phyloP scores from a whole-genome alignment of 331 rosid genomes.

The Spiraea crenata region DNA sequence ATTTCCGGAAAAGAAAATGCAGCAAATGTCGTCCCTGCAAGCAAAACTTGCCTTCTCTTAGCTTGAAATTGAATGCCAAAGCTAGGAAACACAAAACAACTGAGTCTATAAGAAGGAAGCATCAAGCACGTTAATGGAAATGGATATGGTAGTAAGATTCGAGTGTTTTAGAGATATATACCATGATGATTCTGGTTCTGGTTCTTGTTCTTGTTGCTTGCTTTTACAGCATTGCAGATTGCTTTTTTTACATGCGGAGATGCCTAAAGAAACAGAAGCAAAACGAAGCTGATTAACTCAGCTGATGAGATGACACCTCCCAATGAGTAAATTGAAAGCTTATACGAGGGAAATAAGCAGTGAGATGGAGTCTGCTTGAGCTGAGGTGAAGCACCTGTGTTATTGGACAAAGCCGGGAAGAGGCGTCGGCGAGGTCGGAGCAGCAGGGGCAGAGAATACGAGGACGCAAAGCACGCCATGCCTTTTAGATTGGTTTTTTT shows the following conservation, averaged over 20 bases:
- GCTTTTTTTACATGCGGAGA: background rate
- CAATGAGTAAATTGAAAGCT: background rate
- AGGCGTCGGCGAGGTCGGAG: constrained; percentile 27
- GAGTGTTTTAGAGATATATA: background rate
- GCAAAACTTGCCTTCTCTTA: constrained; percentile 50
- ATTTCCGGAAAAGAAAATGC: constrained; percentile 27
- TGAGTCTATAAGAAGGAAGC: too few species aligned
- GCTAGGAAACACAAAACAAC: constrained; percentile 18
- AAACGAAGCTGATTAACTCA: background rate
- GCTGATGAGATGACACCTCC: background rate
- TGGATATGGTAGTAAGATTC: too few species aligned
- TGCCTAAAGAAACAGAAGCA: constrained; percentile 23
- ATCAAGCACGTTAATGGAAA: too few species aligned
- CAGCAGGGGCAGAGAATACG: constrained; percentile 23
- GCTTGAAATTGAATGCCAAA: constrained; percentile 26
- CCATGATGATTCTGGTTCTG: constrained; percentile 14
- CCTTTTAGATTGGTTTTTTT: constrained; percentile 34
- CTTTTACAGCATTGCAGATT: constrained; percentile 18
- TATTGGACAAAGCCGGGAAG: constrained; percentile 14
- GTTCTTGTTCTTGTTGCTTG: background rate
- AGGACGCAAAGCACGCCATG: constrained; percentile 60
- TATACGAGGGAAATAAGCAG: background rate
- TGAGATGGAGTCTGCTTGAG: background rate
- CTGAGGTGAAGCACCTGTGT: background rate
- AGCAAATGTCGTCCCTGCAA: constrained; percentile 30